Conservation (phyloP, 345 rosid genomes). For the Hirschfeldia incana region DNA sequence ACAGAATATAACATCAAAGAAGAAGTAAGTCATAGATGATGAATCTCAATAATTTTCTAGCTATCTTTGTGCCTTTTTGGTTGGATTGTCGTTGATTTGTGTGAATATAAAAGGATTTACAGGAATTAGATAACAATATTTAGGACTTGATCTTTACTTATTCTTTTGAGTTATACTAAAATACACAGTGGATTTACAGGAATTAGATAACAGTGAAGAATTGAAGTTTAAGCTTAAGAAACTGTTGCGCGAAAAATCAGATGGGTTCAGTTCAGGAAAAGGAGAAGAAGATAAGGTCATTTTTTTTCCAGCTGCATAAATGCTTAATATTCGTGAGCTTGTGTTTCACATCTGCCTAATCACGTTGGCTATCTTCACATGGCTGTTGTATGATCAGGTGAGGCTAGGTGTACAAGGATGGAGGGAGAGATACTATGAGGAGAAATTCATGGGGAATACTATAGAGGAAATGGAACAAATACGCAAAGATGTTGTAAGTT, state of each 20-base stretch:
- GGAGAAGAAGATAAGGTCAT: conserved; percentile 78
- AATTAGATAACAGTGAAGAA: conserved; percentile 61
- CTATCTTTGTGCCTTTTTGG: conserved; percentile 40
- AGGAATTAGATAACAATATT: not conserved
- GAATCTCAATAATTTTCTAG: conserved; percentile 47
- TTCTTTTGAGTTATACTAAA: conserved; percentile 13
- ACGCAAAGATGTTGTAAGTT: conserved; percentile 88
- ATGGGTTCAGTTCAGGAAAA: conserved; percentile 62
- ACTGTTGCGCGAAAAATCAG: conserved; percentile 62
- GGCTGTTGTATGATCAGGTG: conserved; percentile 48
- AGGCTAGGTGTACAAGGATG: conserved; percentile 83
- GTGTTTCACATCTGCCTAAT: not conserved
- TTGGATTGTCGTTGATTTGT: conserved; percentile 3
- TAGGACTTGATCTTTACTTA: not conserved
- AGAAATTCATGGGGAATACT: conserved; percentile 66
- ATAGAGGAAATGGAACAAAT: conserved; percentile 68
- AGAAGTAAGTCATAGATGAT: conserved; percentile 72
- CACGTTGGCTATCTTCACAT: conserved; percentile 1
- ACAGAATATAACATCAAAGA: conserved; percentile 66
- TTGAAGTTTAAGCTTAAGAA: conserved; percentile 74
- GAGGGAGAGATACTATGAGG: conserved; percentile 94
- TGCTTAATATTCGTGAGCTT: conserved; percentile 8
- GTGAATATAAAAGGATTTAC: not conserved
- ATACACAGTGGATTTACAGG: conserved; percentile 40
- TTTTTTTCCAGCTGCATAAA: conserved; percentile 12